Base-by-base conservation (phyloP, 306 rosid genomes). In the Argentina anserina region DNA sequence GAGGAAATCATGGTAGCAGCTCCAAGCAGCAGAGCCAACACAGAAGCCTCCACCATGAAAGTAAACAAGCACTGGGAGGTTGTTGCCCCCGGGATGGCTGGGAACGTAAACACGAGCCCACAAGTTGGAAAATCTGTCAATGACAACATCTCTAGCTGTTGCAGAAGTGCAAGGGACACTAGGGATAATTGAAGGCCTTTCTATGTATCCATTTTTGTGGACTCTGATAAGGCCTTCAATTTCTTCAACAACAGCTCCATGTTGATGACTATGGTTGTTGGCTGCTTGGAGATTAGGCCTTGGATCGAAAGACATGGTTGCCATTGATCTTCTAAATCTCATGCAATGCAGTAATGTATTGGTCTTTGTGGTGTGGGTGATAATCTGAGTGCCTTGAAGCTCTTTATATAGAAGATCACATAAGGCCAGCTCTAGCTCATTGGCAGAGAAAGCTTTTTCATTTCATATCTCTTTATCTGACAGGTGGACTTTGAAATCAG, bases 21-120 rank as follows among this genome's bases (percentile, higher is more conserved):
- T 85, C 97, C 98, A 93, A 31, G 96, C 81, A 40, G 94, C 91
- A 17, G 96, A 93, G 56, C 97, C 98, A 62, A 91, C 85, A 65
- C 98, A 93, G 62, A 93, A 93, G n/a, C 98, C 98, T 25, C 97
- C 96, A 21, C 97, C 96, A 34, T 93, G 97, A 82, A 91, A 93
- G 82, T 89, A 93, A 65, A 93, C 81, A 59, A 93, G 70, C 81
- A 89, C 50, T 14, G 96, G 90, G 68, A 80, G 79, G 66, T 60
- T 69, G 65, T 72, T 26, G 14, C 46, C 70, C 52, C 72, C 12
- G 6, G 72, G 72, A 46, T 33, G 74, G 75, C 55, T 82, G 7
- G 92, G 84, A 29, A 83, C 80, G 46, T 89, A 89, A 14, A 91
- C 69, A 28, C 97, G 96, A 62, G 84, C 89, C 97, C 97, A 87